Evolutionary conservation across 2,329 filamentous ascomycete species (phyloP).

Genomic region (Verticillium alfalfae): DNA sequence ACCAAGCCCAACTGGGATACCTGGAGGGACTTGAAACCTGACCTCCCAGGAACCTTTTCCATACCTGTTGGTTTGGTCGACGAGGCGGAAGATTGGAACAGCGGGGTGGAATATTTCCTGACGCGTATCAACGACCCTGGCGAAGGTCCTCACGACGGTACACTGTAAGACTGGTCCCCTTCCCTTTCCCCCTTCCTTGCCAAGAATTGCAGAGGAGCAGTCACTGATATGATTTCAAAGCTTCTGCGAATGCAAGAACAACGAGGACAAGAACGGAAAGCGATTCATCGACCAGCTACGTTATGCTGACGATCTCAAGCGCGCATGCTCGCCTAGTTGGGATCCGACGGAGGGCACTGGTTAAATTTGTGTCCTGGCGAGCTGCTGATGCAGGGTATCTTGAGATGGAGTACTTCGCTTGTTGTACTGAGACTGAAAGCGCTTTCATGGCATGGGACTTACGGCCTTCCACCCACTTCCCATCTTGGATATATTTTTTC

Average conservation of each 20-base stretch:
- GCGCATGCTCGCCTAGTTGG: neutral
- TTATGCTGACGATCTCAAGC: neutral
- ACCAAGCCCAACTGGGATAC: neutral
- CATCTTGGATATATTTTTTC: too few relatives aligned
- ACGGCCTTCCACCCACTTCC: too few relatives aligned
- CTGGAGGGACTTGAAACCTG: neutral
- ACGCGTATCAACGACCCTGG: neutral
- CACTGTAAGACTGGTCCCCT: neutral
- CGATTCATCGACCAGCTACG: neutral
- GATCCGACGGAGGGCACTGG: neutral
- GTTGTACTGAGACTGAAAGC: too few relatives aligned
- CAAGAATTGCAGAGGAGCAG: neutral
- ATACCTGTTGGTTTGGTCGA: neutral
- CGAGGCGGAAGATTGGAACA: neutral
- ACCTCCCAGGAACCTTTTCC: neutral
- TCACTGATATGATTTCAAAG: neutral
- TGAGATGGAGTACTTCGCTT: too few relatives aligned
- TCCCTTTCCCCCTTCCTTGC: neutral
- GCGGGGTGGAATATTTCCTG: neutral
- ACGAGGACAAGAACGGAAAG: neutral
- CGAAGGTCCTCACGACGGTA: neutral
- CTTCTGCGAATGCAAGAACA: neutral
- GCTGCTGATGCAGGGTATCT: too few relatives aligned
- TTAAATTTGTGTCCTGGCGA: neutral
- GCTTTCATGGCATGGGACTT: too few relatives aligned